Evolutionary conservation across 108 stramenopile genomes (phyloP).

Genomic region (Fragilariopsis cylindrus): DNA sequence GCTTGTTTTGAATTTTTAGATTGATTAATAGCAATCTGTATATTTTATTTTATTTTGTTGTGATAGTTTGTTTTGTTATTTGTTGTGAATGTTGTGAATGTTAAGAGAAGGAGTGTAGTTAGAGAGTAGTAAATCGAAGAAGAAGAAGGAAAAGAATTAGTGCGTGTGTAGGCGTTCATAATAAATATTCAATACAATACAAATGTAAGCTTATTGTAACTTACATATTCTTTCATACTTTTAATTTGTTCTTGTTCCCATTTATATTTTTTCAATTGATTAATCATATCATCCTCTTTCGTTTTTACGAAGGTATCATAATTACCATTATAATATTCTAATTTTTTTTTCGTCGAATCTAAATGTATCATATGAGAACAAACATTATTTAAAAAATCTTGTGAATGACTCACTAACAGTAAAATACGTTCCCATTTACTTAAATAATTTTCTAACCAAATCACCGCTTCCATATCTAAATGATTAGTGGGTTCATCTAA

Average conservation of each 20-base stretch:
- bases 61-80: no score
- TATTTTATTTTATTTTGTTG: no score
- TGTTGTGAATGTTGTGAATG: no score
- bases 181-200: no score
- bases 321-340: constrained; percentile 95
- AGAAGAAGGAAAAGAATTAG: no score
- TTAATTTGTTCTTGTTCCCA: constrained; percentile 99
- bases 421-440: constrained; percentile 91
- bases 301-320: constrained; percentile 97
- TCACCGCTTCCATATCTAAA: constrained; percentile 95
- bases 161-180: no score
- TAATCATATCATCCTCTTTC: constrained; percentile 88
- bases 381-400: constrained; percentile 98
- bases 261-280: constrained; percentile 96
- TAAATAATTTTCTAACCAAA: constrained; percentile 99
- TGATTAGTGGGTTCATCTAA: constrained; percentile 82
- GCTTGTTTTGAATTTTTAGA: constrained; percentile 98
- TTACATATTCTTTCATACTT: constrained; percentile 92
- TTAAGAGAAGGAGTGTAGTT: no score
- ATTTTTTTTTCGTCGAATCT: constrained; percentile 58
- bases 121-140: no score
- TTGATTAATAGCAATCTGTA: no score
- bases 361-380: constrained; percentile 98
- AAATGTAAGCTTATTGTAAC: no score
- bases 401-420: constrained; percentile 94